These are phyloP conservation scores for Kodamaea leandrae DNA, from an alignment of 805 yeast genomes.

Conservation along the genomic window DNA sequence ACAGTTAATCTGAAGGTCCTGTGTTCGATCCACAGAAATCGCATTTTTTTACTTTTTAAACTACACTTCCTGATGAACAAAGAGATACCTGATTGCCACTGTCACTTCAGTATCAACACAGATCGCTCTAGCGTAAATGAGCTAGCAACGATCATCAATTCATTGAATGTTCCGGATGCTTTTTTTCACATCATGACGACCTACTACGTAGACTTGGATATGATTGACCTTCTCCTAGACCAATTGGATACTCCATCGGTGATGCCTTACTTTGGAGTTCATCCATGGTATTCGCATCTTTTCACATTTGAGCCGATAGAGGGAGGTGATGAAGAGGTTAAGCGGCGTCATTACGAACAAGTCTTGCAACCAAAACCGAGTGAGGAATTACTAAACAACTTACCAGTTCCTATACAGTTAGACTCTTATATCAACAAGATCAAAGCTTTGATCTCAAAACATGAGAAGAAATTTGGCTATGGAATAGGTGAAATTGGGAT, in stretches of 20 bases:
- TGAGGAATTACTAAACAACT: constrained; percentile 35
- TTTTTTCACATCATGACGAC: constrained; percentile 40
- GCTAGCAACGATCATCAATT: constrained; percentile 13
- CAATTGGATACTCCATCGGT: constrained; percentile 16
- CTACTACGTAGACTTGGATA: constrained; percentile 31
- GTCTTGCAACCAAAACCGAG: constrained; percentile 47
- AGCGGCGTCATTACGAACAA: constrained; percentile 52
- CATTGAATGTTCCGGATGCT: constrained; percentile 1
- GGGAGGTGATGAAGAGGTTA: constrained; percentile 22
- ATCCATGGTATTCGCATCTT: constrained; percentile 88
- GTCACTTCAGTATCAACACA: constrained; percentile 29
- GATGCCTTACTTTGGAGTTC: constrained; percentile 66
- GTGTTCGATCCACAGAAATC: constrained; percentile 84
- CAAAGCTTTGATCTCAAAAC: constrained; percentile 18
- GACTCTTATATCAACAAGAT: constrained; percentile 32
- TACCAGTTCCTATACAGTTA: constrained; percentile 64
- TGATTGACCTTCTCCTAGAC: constrained; percentile 21
- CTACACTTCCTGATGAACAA: not conserved
- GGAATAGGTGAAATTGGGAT: constrained; percentile 91
- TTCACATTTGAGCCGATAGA: constrained; percentile 33
- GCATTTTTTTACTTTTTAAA: constrained; percentile 34
- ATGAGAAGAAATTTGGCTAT: constrained; percentile 12
- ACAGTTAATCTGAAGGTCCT: constrained; percentile 68
- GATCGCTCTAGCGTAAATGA: constrained; percentile 9
- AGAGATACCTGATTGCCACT: constrained; percentile 30